phyloP scores from a whole-genome alignment of 73 alveolate species.

The Paraurostyla sp. region DNA sequence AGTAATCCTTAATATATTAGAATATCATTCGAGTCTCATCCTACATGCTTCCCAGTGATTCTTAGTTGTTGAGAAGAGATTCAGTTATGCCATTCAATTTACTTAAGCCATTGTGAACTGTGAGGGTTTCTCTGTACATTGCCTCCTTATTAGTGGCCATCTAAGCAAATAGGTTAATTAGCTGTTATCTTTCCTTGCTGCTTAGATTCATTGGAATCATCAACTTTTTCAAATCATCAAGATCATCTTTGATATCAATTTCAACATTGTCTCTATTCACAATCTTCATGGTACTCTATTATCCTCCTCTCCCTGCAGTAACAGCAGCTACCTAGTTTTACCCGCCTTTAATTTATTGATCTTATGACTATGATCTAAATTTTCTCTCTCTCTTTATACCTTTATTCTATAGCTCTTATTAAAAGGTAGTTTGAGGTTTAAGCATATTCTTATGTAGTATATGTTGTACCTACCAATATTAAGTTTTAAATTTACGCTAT shows the following conservation, averaged over 20 bases:
- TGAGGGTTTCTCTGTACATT: conserved; percentile 1
- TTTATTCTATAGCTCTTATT: neutral
- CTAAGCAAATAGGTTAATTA: neutral
- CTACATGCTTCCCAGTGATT: neutral
- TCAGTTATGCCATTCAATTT: conserved; percentile 2
- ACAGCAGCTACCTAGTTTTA: neutral
- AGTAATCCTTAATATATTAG: neutral
- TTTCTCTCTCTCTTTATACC: neutral
- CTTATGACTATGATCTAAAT: neutral
- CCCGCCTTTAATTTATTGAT: neutral
- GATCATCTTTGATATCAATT: conserved; percentile 14
- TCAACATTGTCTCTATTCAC: conserved; percentile 15
- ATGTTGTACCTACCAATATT: neutral
- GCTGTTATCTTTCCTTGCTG: conserved; percentile 11
- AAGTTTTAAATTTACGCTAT: neutral
- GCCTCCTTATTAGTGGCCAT: conserved; percentile 34
- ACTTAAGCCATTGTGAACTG: neutral
- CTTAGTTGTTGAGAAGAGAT: neutral
- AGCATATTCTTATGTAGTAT: neutral
- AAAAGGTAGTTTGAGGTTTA: neutral
- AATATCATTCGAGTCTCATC: conserved; percentile 48
- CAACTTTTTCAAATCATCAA: neutral
- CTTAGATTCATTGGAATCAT: conserved; percentile 26
- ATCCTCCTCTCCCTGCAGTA: too few relatives aligned
- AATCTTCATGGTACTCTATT: too few relatives aligned